Evolutionary conservation across 2,329 filamentous ascomycete genomes (phyloP).

Genomic region (Paracoccidioides lutzii): DNA sequence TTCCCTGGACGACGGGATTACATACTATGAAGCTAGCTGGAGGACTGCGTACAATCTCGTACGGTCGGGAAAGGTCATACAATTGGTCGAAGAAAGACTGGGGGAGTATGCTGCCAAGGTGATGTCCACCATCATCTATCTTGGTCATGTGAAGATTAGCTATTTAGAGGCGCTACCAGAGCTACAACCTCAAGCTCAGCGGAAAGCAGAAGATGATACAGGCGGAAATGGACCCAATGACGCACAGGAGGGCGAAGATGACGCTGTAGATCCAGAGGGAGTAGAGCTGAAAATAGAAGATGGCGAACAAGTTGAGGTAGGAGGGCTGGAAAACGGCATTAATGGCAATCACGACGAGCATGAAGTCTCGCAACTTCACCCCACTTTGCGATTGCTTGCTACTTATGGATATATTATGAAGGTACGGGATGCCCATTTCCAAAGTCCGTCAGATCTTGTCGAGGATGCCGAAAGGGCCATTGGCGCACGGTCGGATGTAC

Average conservation of each 20-base stretch:
- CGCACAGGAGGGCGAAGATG: conserved; percentile 12
- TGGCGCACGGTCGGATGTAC: conserved; percentile 19
- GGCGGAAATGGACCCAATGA: conserved; percentile 17
- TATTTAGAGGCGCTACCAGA: conserved; percentile 33
- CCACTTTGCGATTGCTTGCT: conserved; percentile 28
- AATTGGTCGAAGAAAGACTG: conserved; percentile 59
- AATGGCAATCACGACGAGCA: conserved; percentile 16
- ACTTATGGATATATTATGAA: conserved; percentile 30
- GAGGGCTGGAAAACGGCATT: neutral
- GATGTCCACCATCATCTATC: conserved; percentile 58
- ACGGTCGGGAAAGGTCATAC: conserved; percentile 67
- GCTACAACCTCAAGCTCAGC: conserved; percentile 15
- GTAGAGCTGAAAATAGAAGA: conserved; percentile 29
- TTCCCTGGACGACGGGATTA: conserved; percentile 47
- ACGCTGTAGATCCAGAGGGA: conserved; percentile 4
- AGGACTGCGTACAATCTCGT: conserved; percentile 69
- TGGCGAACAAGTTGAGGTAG: conserved; percentile 13
- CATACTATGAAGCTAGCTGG: conserved; percentile 75
- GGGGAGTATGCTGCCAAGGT: conserved; percentile 63
- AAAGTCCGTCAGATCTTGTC: conserved; percentile 28
- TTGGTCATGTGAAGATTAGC: conserved; percentile 56
- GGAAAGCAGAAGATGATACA: conserved; percentile 4
- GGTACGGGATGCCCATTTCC: conserved; percentile 29
- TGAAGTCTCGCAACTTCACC: conserved; percentile 20
- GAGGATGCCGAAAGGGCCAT: conserved; percentile 27